A percentile compares a stretch with the other conserved stretches of the same genome.
phyloP scores from a whole-genome alignment of 192 early-diverging fungal genomes.

The Entomortierella beljakovae region DNA sequence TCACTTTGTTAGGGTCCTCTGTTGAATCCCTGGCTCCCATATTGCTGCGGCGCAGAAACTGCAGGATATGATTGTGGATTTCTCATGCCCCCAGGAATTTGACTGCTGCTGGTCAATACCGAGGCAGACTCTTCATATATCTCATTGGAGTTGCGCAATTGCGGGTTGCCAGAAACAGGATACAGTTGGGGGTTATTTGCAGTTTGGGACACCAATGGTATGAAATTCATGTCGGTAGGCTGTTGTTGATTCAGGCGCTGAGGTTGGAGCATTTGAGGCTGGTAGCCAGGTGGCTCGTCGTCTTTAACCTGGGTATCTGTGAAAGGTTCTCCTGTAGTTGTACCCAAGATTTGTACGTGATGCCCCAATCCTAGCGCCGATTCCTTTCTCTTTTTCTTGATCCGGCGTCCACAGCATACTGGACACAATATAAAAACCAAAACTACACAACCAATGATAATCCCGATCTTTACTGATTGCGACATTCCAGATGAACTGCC shows the following conservation, averaged over 20 bases:
- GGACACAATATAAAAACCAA: not conserved
- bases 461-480: not conserved
- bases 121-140: too few relatives aligned
- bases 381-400: not conserved
- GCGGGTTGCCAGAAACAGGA: too few relatives aligned
- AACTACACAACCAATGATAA: not conserved
- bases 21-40: not conserved
- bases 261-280: not conserved
- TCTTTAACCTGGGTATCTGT: not conserved
- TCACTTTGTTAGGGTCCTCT: not conserved
- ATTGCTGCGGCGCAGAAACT: conserved; percentile 6
- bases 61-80: not conserved
- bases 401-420: not conserved
- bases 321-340: not conserved
- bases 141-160: too few relatives aligned
- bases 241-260: not conserved
- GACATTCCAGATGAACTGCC: not conserved
- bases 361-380: too few relatives aligned
- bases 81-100: not conserved
- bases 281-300: not conserved
- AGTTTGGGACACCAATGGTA: not conserved
- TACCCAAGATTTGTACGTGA: too few relatives aligned
- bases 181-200: conserved; percentile 3
- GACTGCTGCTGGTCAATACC: not conserved
- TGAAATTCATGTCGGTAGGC: not conserved